These are phyloP conservation scores for Trichosporon faecale DNA, from an alignment of 1,284 basidiomycete genomes.

Conservation along the genomic window DNA sequence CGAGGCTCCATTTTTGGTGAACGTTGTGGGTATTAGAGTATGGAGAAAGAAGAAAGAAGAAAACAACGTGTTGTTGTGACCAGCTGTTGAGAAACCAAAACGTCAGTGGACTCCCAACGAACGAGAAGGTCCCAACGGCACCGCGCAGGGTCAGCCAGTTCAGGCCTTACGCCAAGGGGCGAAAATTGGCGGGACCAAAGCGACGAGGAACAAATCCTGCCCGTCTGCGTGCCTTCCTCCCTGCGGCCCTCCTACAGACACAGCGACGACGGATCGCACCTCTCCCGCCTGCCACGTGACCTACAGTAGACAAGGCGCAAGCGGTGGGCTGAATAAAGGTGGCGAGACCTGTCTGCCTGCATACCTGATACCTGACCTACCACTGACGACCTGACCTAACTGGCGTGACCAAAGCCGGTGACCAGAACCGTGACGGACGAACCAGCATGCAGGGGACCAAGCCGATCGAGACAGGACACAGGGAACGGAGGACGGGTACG, in stretches of 20 bases:
- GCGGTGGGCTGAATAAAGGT: not conserved
- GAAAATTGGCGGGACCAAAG: slow-evolving; percentile 4
- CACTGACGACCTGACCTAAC: not conserved
- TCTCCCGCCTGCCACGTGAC: not conserved
- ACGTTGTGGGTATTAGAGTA: not conserved
- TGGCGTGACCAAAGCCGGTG: not conserved
- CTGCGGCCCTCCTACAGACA: no score
- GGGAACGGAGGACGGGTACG: not conserved
- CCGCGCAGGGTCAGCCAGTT: not conserved
- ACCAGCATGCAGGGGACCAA: not conserved
- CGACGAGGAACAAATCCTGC: slow-evolving; percentile 5
- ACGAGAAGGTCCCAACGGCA: slow-evolving; percentile 9
- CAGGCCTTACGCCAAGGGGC: slow-evolving; percentile 10
- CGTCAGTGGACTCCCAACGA: slow-evolving; percentile 7
- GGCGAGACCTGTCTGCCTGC: not conserved
- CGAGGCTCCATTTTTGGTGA: slow-evolving; percentile 32
- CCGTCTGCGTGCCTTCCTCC: not conserved
- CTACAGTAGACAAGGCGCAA: not conserved
- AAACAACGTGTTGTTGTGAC: slow-evolving; percentile 8
- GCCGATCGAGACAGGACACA: not conserved
- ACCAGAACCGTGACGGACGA: not conserved
- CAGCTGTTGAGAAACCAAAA: slow-evolving; percentile 9
- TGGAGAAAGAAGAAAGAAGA: slow-evolving; percentile 4
- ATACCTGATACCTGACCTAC: not conserved
- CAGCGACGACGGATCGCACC: not conserved